Base-by-base conservation (phyloP, 495 filamentous ascomycete genomes). In the Trichoderma orchidacearum region DNA sequence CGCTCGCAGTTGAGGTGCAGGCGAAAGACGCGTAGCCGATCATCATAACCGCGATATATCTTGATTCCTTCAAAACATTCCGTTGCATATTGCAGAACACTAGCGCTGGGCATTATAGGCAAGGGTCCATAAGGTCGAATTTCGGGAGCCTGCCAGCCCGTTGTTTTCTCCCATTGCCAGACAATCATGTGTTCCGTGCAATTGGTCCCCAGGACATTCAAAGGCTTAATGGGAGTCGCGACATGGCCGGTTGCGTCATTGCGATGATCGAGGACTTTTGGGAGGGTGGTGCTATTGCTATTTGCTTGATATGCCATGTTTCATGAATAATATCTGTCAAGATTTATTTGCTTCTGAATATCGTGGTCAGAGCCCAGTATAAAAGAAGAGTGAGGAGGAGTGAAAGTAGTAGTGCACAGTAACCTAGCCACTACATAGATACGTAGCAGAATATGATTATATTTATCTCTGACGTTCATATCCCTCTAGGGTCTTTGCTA, bases 51-150 rank as follows among this genome's bases (percentile, higher is more conserved):
- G 54, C 90, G 86, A 74, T 90, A 94, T 31, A 80, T 81, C 68
- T 94, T 95, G 70, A 93, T 77, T 27, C 90, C 90, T 68, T 95
- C 90, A 71, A 95, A 95, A 70, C 90, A 95, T 63, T 91, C 85
- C 32, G 87, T 93, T 13, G 90, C 90, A 67, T 95, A 95, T 73
- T 95, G 89, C 32, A 95, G 80, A 27, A 83, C 81, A 18, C 84
- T 87, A 15, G 90, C 86, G 15, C 85, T 90, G 5, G 91, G 91
- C 70, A 88, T 85, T 63, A 96, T 78, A 60, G 80, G 77, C 21
- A 96, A 73, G 23, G 89, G 88, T 54, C 86, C 83, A 68, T 85
- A 92, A 1, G 91, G 89, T 61, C 80, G 80, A 36, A 96, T 73
- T 58, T 89, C 78, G 8, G 91, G 91, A 0, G 82, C 78, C n/a